These are phyloP conservation scores for Breviolum minutum DNA, from an alignment of 73 alveolate genomes.

Conservation along the genomic window DNA sequence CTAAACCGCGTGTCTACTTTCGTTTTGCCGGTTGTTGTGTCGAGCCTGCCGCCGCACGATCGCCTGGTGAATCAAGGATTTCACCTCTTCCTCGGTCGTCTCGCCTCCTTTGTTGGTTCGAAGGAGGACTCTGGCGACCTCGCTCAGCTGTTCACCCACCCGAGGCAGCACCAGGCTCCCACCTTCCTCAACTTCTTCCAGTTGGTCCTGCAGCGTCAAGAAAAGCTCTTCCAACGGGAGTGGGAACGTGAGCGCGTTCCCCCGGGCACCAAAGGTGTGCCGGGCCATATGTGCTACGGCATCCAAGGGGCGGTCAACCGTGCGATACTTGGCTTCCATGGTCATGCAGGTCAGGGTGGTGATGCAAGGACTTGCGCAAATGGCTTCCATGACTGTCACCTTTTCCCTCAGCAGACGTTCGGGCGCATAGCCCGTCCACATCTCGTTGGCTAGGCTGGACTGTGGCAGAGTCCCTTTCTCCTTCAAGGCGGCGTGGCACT, in stretches of 20 bases:
- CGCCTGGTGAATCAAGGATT: conserved; percentile 55
- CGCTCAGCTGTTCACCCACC: conserved; percentile 18
- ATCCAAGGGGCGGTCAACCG: not conserved
- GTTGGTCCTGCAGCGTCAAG: not conserved
- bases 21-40: too few relatives aligned
- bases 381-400: conserved; percentile 49
- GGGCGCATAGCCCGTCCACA: conserved; percentile 81
- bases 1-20: not conserved
- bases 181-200: not conserved
- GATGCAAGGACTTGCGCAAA: conserved; percentile 34
- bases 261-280: conserved; percentile 66
- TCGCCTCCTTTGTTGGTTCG: conserved; percentile 38
- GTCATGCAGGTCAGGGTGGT: not conserved
- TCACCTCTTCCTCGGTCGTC: conserved; percentile 22
- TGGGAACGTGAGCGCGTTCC: conserved; percentile 66
- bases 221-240: conserved; percentile 46
- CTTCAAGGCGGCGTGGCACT: not conserved
- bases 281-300: conserved; percentile 45
- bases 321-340: conserved; percentile 35
- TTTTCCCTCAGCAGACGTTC: not conserved
- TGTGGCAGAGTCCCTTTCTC: conserved; percentile 18
- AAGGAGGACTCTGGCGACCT: conserved; percentile 28
- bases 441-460: conserved; percentile 39
- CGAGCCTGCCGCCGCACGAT: conserved; percentile 48
- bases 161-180: not conserved